phyloP scores from a whole-genome alignment of 257 asterid species.

The Solanum neorickii region DNA sequence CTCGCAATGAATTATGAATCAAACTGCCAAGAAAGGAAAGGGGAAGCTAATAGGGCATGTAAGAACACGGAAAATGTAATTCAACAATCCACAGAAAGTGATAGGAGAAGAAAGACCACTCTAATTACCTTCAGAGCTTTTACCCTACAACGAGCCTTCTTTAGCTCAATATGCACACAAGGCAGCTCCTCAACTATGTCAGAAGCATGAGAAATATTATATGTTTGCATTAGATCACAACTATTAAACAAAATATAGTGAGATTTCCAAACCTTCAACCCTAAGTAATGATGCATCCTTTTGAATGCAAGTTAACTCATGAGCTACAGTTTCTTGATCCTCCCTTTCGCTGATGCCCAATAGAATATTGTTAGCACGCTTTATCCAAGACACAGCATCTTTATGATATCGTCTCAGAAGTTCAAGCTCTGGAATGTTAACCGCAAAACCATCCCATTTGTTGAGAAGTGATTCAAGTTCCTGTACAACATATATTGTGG shows the following conservation, averaged over 20 bases:
- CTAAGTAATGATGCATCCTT: conserved; percentile 54
- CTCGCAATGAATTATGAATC: neutral
- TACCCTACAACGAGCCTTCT: conserved; percentile 71
- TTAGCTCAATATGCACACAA: conserved; percentile 58
- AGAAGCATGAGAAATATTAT: conserved; percentile 4
- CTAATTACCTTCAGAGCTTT: conserved; percentile 61
- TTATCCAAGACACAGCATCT: conserved; percentile 68
- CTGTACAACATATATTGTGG: conserved; percentile 27
- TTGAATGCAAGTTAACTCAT: conserved; percentile 55
- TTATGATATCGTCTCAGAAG: conserved; percentile 45
- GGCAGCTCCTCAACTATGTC: conserved; percentile 62
- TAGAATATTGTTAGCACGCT: conserved; percentile 46
- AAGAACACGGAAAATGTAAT: neutral
- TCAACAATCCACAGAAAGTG: neutral
- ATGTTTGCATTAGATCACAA: neutral
- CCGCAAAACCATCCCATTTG: conserved; percentile 57
- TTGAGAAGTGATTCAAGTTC: conserved; percentile 41
- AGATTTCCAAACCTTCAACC: conserved; percentile 44
- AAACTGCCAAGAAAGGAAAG: neutral
- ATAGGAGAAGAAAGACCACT: neutral
- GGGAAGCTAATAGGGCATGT: neutral
- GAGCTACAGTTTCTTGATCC: conserved; percentile 63
- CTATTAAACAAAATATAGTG: neutral
- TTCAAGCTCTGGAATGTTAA: conserved; percentile 64
- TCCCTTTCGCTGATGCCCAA: conserved; percentile 37